Percentiles rank a stretch among this genome's conserved stretches.
Evolutionary conservation across 345 rosid genomes (phyloP).

Genomic region (Carallia pectinifolia): DNA sequence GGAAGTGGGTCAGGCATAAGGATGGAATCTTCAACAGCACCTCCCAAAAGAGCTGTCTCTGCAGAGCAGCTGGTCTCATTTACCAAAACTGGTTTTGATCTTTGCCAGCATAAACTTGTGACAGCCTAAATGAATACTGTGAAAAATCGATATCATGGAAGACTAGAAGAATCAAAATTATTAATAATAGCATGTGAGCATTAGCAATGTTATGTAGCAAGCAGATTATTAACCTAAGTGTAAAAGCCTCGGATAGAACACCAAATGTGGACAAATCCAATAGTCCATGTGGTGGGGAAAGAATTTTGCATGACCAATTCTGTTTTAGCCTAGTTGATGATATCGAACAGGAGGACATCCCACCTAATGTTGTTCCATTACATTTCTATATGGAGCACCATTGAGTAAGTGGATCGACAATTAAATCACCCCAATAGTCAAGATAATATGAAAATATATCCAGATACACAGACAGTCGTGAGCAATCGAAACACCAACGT

Average conservation of each 20-base stretch:
- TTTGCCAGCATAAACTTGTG: slow-evolving; percentile 96
- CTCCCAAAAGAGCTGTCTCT: slow-evolving; percentile 94
- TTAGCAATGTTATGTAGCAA: too few species aligned
- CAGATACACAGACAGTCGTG: too few species aligned
- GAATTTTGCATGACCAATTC: not conserved
- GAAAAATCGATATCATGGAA: slow-evolving; percentile 23
- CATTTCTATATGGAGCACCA: not conserved
- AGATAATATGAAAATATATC: too few species aligned
- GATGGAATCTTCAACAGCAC: slow-evolving; percentile 77
- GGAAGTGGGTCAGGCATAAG: slow-evolving; percentile 98
- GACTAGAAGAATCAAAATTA: slow-evolving; percentile 12
- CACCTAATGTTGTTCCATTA: not conserved
- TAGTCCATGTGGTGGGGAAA: not conserved
- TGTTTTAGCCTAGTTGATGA: not conserved
- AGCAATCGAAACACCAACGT: too few species aligned
- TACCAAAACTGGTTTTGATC: slow-evolving; percentile 80
- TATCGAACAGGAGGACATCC: not conserved
- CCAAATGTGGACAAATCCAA: not conserved
- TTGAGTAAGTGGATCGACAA: not conserved
- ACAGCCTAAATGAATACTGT: slow-evolving; percentile 61
- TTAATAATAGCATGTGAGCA: not conserved
- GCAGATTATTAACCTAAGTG: too few species aligned
- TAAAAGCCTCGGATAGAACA: not conserved
- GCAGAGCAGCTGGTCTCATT: slow-evolving; percentile 73
- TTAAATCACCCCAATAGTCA: not conserved